These are phyloP conservation scores for Fusarium graminum DNA, from an alignment of 2,329 filamentous ascomycete species.

Conservation along the genomic window DNA sequence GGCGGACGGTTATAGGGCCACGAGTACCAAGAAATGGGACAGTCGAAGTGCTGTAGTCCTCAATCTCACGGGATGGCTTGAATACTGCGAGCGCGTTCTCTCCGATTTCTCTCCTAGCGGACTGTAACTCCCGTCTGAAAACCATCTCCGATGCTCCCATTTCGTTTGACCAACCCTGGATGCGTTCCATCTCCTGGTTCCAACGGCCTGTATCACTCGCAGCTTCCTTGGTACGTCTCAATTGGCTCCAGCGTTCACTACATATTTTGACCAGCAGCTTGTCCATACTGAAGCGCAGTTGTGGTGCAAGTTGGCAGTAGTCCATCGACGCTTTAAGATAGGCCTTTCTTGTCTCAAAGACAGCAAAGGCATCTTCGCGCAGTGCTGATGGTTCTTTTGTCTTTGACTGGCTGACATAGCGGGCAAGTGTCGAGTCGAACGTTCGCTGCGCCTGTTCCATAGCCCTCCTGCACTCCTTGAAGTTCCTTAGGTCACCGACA, in stretches of 20 bases:
- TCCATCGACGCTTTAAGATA: constrained; percentile 95
- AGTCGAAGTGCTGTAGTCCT: constrained; percentile 91
- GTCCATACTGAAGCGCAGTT: constrained; percentile 86
- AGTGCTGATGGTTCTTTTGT: constrained; percentile 92
- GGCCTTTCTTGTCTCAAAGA: constrained; percentile 90
- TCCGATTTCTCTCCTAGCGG: constrained; percentile 84
- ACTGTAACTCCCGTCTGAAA: constrained; percentile 84
- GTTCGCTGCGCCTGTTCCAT: constrained; percentile 85
- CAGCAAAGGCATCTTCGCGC: constrained; percentile 93
- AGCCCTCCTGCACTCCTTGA: constrained; percentile 84
- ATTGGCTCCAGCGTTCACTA: constrained; percentile 88
- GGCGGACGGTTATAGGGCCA: constrained; percentile 74
- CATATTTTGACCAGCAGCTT: constrained; percentile 87
- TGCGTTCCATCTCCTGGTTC: constrained; percentile 86
- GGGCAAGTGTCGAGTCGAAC: constrained; percentile 83
- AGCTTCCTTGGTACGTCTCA: constrained; percentile 78
- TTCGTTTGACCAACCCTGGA: constrained; percentile 92
- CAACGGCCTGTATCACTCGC: constrained; percentile 74
- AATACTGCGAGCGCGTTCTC: constrained; percentile 77
- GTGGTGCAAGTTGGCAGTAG: constrained; percentile 88
- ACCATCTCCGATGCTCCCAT: constrained; percentile 90
- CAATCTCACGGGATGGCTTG: constrained; percentile 89
- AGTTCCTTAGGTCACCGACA: constrained; percentile 80
- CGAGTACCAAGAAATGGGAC: constrained; percentile 85
- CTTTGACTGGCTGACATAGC: constrained; percentile 88